Base-by-base conservation (phyloP, 768 basidiomycete genomes). In the Lentinula lateritia region DNA sequence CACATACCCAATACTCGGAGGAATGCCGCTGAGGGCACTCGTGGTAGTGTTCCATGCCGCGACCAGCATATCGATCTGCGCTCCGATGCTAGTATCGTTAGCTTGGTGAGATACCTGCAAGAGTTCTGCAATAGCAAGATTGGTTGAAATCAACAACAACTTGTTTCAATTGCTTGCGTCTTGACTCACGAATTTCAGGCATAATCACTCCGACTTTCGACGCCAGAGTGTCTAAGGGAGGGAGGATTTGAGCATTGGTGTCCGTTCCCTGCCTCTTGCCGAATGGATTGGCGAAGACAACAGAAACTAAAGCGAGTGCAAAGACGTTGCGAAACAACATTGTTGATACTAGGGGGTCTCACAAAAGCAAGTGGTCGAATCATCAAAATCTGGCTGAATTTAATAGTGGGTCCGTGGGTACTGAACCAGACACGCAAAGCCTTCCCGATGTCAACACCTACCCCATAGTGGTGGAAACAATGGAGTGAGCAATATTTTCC, bases 291-390 rank as follows among this genome's bases (percentile, higher is more conserved):
- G 74, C 75, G 46, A 72, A 61, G 32, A 64, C 71, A 42, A 68
- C 61, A 32, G 67, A 66, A 48, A 70, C 65, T 28, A 69, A 67
- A 20, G 71, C 67, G 38, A 76, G 66, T 42, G 70, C 64, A 45
- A 73, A 63, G 46, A 74, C 45, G 59, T 69, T 58, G 59, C 69
- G 70, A 62, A 72, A 66, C 61, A 76, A 65, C 75, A 75, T 75
- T 41, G 55, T 67, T 60, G n/a, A 16, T 43, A 18, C 38, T 36
- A 41, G 34, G 57, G 43, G 16, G 45, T 46, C 56, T 58, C 56
- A 58, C 56, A 58, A 32, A 54, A 52, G 41, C 52, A 57, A 28
- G 36, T 57, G 48, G 23, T 6, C 41, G 36, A 20, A 34, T 38
- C 28, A 15, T 18, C 20, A 45, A 48, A 45, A 38, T 28, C 8